Conservation (phyloP, 768 basidiomycete species). For the Termitomyces sp. region DNA sequence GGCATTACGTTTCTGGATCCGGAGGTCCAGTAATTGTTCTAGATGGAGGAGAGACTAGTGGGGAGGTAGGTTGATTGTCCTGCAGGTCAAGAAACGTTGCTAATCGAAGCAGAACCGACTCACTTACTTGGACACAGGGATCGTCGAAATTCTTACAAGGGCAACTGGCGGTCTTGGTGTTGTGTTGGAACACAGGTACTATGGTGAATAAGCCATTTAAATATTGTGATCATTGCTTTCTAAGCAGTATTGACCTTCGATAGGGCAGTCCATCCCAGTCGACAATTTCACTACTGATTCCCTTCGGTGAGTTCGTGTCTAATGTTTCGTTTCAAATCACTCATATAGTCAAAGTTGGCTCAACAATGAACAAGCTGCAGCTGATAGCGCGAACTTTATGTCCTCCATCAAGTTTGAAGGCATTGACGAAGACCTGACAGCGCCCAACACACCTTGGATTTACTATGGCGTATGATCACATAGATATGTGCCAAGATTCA, state of each 20-base stretch:
- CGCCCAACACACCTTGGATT: conserved; percentile 80
- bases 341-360: conserved; percentile 59
- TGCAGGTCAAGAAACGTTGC: neutral
- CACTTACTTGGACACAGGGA: conserved; percentile 72
- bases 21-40: conserved; percentile 86
- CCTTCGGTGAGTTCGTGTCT: conserved; percentile 48
- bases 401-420: conserved; percentile 70
- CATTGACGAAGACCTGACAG: conserved; percentile 66
- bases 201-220: conserved; percentile 45
- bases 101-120: conserved; percentile 36
- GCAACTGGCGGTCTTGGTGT: conserved; percentile 87
- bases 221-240: neutral
- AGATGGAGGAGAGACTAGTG: conserved; percentile 92
- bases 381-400: conserved; percentile 94
- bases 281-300: conserved; percentile 77
- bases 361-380: conserved; percentile 83
- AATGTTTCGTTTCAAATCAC: neutral
- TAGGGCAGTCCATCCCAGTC: conserved; percentile 76
- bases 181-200: conserved; percentile 91
- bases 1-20: conserved; percentile 68
- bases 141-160: conserved; percentile 79
- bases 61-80: conserved; percentile 46
- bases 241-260: conserved; percentile 10
- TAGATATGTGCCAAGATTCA: neutral
- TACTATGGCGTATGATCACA: conserved; percentile 76